Conservation (phyloP, 1,284 basidiomycete genomes). For the Lignosus rhinocerotis region DNA sequence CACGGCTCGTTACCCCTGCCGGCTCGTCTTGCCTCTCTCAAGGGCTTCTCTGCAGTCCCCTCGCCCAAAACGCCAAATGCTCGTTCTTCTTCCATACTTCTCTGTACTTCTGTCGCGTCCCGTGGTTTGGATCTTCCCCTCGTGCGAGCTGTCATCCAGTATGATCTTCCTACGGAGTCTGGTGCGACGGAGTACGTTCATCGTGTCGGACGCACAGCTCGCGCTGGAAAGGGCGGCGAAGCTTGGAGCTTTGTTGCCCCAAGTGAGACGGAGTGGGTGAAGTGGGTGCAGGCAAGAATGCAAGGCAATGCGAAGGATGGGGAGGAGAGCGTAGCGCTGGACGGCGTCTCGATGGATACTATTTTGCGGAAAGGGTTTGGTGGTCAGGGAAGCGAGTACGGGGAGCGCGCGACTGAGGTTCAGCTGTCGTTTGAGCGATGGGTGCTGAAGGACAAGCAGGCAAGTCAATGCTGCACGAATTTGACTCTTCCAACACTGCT, state of each 20-base stretch:
- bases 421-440: constrained; percentile 95
- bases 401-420: constrained; percentile 92
- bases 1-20: constrained; percentile 90
- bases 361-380: constrained; percentile 85
- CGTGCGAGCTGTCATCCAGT: constrained; percentile 94
- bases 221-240: constrained; percentile 86
- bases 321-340: constrained; percentile 51
- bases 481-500: not conserved
- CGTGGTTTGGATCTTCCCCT: constrained; percentile 96
- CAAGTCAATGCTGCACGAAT: constrained; percentile 38
- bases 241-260: constrained; percentile 93
- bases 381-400: constrained; percentile 77
- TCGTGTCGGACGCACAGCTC: constrained; percentile 94
- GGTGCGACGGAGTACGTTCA: constrained; percentile 97
- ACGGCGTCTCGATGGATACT: constrained; percentile 65
- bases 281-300: constrained; percentile 86
- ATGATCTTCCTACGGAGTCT: constrained; percentile 96
- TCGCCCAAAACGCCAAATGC: constrained; percentile 31
- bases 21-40: constrained; percentile 81
- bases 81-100: constrained; percentile 67
- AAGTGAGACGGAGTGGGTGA: constrained; percentile 86
- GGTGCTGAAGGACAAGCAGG: constrained; percentile 78
- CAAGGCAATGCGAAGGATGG: constrained; percentile 41
- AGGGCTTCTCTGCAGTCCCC: constrained; percentile 68
- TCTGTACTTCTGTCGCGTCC: constrained; percentile 97